Percentiles rank a stretch among this genome's conserved stretches.
Conservation (phyloP, 129 eudicot genomes). For the Chrysanthemum lavandulifolium region DNA sequence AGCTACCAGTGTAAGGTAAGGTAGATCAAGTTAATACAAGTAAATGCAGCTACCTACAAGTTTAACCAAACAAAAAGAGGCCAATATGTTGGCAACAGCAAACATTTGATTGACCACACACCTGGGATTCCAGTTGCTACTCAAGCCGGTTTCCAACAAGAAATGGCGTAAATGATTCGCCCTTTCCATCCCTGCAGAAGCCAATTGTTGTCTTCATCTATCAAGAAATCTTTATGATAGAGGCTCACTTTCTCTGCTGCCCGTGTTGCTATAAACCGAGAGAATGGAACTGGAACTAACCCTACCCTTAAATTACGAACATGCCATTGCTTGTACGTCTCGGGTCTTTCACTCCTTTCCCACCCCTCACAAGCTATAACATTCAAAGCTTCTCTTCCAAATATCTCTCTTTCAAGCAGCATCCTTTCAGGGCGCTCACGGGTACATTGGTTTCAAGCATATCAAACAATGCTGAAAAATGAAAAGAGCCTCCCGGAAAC, state of each 20-base stretch:
- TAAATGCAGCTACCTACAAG: neutral
- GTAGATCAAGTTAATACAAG: conserved; percentile 8
- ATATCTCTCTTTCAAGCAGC: conserved; percentile 71
- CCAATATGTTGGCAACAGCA: neutral
- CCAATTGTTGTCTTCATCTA: conserved; percentile 82
- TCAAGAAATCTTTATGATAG: conserved; percentile 80
- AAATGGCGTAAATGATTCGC: conserved; percentile 59
- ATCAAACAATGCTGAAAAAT: conserved; percentile 77
- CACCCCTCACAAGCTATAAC: conserved; percentile 90
- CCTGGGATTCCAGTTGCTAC: neutral
- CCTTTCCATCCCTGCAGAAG: conserved; percentile 92
- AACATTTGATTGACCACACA: neutral
- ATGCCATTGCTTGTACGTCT: conserved; percentile 95
- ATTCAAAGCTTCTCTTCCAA: conserved; percentile 73
- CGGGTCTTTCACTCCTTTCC: conserved; percentile 83
- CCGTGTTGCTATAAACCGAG: conserved; percentile 36
- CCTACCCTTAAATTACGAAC: conserved; percentile 68
- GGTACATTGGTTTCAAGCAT: conserved; percentile 64
- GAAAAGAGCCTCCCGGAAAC: conserved; percentile 81
- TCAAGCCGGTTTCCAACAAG: conserved; percentile 69
- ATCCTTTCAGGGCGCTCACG: conserved; percentile 62
- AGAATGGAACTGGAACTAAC: conserved; percentile 57
- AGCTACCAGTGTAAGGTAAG: no score
- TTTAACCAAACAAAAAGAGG: conserved; percentile 10
- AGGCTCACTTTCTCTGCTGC: conserved; percentile 44